Base-by-base conservation (phyloP, 768 basidiomycete species). In the Amanita muscaria region DNA sequence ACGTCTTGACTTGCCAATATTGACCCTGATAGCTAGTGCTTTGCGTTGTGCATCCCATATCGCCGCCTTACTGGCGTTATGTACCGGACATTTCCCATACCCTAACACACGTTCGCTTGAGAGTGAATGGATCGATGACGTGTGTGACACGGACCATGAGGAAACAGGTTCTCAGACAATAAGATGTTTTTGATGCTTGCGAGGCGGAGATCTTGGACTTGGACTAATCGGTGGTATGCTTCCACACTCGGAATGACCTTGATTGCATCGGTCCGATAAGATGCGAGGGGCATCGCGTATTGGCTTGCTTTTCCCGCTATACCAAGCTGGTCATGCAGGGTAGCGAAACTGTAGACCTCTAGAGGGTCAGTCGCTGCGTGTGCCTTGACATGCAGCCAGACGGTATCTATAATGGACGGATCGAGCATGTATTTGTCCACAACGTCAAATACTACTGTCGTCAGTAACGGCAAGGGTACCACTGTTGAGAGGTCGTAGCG, bases 371-470 rank as follows among this genome's bases (percentile, higher is more conserved):
- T 46, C 16, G 68, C 62, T 3, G 74, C 74, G 56, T 83, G 73
- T 3, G 73, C 70, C 15, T 67, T 50, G 2, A 87, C 60, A 59
- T 85, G 83, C 19, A 61, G 59, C 46, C 67, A 63, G 36, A 86
- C 54, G 14, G 62, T 57, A 2, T 59, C 56, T 43, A 68, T 53
- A 37, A 78, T 66, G 4, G 66, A 50, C 7, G 69, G 67, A 23
- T 70, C 64, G 16, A 86, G 64, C 3, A 64, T 66, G 52, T 86
- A 86, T 56, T 87, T 86, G 60, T 85, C 84, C 25, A 68, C 74
- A 32, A 85, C 64, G 35, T 56, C 61, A 55, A 79, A 70, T 50
- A 86, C 64, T 37, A 70, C 52, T 11, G 76, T 60, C 11, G 61
- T 67, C 30, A 86, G 71, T 14, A 86, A 59, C 16, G 83, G 83